Evolutionary conservation across 257 asterid genomes (phyloP), one percentile per base, ranked within the genome.

Genomic region (Paulownia fortunei): DNA sequence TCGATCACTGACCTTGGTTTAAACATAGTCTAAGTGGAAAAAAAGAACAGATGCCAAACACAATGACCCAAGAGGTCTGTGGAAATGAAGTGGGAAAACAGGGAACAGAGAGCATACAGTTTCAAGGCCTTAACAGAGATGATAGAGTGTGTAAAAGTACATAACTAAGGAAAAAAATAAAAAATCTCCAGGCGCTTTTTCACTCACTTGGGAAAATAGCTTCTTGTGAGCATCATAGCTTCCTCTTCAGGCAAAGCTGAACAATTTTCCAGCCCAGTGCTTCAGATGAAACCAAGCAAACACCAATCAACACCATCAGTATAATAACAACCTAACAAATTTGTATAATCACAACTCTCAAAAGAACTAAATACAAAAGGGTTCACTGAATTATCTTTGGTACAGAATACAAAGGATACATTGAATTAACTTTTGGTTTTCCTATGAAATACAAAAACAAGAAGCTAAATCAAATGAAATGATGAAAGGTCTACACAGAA

Each of bases 141-240:
- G 63, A 67, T 39, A 60, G 61, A 26, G 42, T 19, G 49, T 19
- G 34, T 21, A 64, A 42, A 75, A n/a, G 54, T n/a, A 77, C 36
- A 58, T 0, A 44, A 73, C 30, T 76, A 21, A 6, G 46, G 12
- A 54, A 71, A 37, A 18, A 71, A 67, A 70, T 8, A 66, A 27
- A 51, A 51, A 51, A 59, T 62, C 23, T 27, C 75, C 69, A 69
- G 74, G 59, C 15, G 66, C 58, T 15, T 60, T 32, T 76, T 55
- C 71, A 90, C 97, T 89, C 84, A 89, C 97, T 82, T 80, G 26
- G 95, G 96, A 58, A 92, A 83, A 81, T 89, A 86, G 72, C 83
- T 81, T 69, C 76, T 78, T 58, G 83, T 66, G 41, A 47, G 83
- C 81, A 71, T 71, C 74, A 52, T 36, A 24, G 73, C 74, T 73